phyloP scores from a whole-genome alignment of 805 yeast genomes.

The Starmerella roubikii region DNA sequence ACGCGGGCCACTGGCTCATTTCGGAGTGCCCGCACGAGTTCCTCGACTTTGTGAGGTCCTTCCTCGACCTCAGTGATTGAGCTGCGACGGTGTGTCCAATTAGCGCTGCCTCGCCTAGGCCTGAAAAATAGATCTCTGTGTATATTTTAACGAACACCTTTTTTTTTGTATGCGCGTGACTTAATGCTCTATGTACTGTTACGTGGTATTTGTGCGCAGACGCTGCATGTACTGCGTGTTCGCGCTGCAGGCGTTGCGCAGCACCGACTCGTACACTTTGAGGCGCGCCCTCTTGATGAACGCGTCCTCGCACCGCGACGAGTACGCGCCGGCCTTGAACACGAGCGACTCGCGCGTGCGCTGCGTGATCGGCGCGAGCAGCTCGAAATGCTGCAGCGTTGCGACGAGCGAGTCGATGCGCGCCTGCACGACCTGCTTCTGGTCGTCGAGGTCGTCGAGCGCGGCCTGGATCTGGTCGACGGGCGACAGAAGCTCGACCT shows the following conservation, averaged over 20 bases:
- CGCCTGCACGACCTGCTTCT: conserved; percentile 23
- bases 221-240: not conserved
- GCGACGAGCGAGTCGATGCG: conserved; percentile 30
- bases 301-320: conserved; percentile 43
- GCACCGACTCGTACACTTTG: conserved; percentile 30
- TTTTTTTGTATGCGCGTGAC: not conserved
- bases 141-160: too few relatives aligned
- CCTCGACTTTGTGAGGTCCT: conserved; percentile 45
- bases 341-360: conserved; percentile 40
- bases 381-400: conserved; percentile 29
- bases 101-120: too few relatives aligned
- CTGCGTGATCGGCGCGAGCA: conserved; percentile 41
- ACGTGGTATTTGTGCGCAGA: not conserved
- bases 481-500: not conserved
- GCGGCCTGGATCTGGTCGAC: conserved; percentile 4
- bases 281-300: conserved; percentile 41
- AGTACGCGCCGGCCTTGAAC: conserved; percentile 34
- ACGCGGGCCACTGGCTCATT: conserved; percentile 88
- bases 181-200: not conserved
- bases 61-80: conserved; percentile 32
- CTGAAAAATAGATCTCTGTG: too few relatives aligned
- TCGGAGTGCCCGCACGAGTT: conserved; percentile 76
- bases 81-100: too few relatives aligned
- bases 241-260: conserved; percentile 23
- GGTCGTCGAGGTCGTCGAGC: conserved; percentile 25